phyloP scores from a whole-genome alignment of 176 grass and related monocot species.

The Phoenix roebelenii region DNA sequence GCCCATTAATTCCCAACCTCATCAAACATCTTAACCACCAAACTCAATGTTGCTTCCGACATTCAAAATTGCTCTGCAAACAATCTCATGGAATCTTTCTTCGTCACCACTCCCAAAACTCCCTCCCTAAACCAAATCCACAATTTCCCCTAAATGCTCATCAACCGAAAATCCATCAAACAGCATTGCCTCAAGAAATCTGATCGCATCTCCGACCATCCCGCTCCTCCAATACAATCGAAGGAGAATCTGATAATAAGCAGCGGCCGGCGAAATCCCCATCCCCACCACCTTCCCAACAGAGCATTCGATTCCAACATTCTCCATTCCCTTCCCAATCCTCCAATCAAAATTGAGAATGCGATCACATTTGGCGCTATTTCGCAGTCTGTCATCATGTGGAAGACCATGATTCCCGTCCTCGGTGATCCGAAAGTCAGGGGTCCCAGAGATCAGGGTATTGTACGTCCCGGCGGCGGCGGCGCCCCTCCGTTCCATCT shows the following conservation, averaged over 20 bases:
- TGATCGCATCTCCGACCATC: too few relatives aligned
- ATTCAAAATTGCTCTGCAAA: too few relatives aligned
- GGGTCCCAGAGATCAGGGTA: neutral
- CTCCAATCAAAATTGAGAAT: conserved; percentile 9
- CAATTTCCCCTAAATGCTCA: too few relatives aligned
- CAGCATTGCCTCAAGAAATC: too few relatives aligned
- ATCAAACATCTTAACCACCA: too few relatives aligned
- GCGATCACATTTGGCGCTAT: conserved; percentile 1
- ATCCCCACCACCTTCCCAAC: conserved; percentile 7
- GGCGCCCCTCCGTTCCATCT: neutral
- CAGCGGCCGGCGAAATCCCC: neutral
- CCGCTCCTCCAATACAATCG: too few relatives aligned
- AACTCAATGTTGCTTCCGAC: too few relatives aligned
- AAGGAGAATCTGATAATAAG: conserved; percentile 5
- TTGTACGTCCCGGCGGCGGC: neutral
- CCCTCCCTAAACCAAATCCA: too few relatives aligned
- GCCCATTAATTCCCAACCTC: too few relatives aligned
- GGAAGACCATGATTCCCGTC: neutral
- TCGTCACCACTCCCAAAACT: too few relatives aligned
- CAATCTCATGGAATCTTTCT: too few relatives aligned
- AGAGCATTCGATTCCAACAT: neutral
- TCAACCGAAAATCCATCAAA: too few relatives aligned
- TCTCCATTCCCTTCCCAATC: neutral
- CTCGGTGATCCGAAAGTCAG: neutral
- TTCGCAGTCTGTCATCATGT: neutral